Percentiles rank a stretch among this genome's conserved stretches.
phyloP scores from a whole-genome alignment of 495 filamentous ascomycete species.

The Lichina pygmaea region DNA sequence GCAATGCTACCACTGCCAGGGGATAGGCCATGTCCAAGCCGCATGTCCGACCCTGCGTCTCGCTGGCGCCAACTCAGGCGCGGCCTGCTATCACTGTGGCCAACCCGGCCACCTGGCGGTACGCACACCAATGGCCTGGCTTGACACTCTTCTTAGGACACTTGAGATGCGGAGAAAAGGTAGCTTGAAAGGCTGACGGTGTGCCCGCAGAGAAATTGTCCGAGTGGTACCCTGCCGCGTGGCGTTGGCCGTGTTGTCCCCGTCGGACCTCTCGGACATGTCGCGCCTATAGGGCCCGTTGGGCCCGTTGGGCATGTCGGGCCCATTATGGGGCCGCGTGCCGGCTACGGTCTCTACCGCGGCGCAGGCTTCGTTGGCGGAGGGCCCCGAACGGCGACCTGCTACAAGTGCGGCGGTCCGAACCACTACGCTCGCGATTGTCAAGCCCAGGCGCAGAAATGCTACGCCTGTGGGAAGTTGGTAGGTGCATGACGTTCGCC shows the following conservation, averaged over 20 bases:
- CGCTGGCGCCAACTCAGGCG: conserved; percentile 48
- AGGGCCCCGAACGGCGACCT: conserved; percentile 61
- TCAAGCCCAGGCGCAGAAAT: conserved; percentile 99
- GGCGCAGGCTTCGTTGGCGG: conserved; percentile 29
- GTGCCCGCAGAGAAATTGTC: conserved; percentile 45
- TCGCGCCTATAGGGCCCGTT: no score
- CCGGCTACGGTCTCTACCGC: conserved; percentile 31
- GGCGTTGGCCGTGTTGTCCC: conserved; percentile 29
- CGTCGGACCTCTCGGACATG: no score
- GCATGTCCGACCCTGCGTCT: conserved; percentile 94
- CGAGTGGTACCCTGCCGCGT: conserved; percentile 30
- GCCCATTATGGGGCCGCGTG: conserved; percentile 34
- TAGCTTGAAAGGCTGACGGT: no score
- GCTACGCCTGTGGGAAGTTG: conserved; percentile 96
- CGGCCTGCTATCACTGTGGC: conserved; percentile 89
- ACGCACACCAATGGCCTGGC: conserved; percentile 11
- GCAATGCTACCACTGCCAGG: conserved; percentile 99
- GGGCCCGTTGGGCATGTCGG: conserved; percentile 5
- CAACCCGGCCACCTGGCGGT: conserved; percentile 75
- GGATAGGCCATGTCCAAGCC: conserved; percentile 92
- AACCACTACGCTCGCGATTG: conserved; percentile 98
- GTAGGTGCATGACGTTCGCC: conserved; percentile 10
- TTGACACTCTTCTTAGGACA: no score
- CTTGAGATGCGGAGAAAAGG: no score
- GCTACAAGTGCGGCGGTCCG: conserved; percentile 97